These are phyloP conservation scores for Peribolospora kevripleyi DNA, from an alignment of 768 basidiomycete species.

Conservation along the genomic window DNA sequence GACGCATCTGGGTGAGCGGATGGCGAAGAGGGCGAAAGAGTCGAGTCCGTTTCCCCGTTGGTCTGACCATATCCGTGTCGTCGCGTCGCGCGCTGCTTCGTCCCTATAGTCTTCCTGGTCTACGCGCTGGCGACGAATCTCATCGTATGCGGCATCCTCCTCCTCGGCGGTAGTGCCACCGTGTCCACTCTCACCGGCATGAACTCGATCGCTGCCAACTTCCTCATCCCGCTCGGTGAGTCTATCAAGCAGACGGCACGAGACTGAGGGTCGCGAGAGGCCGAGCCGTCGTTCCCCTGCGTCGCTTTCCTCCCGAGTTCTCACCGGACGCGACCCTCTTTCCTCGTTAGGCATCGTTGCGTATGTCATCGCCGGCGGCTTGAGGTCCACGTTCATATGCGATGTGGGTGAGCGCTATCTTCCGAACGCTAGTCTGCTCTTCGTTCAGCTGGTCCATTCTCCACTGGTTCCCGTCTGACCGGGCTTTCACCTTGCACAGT, in stretches of 20 bases:
- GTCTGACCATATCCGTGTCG: no score
- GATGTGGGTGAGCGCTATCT: conserved; percentile 20
- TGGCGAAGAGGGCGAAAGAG: no score
- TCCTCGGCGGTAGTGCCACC: conserved; percentile 29
- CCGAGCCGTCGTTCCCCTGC: conserved; percentile 11
- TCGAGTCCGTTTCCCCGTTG: no score
- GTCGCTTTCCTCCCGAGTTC: no score
- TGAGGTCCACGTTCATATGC: conserved; percentile 6
- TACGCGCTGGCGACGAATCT: conserved; percentile 31
- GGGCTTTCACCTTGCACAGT: not conserved
- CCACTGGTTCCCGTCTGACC: conserved; percentile 14
- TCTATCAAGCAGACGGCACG: conserved; percentile 6
- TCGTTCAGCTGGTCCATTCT: conserved; percentile 26
- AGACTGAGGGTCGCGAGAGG: not conserved
- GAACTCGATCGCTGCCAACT: conserved; percentile 26
- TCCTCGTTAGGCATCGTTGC: no score
- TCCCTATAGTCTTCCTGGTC: conserved; percentile 26
- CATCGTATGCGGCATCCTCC: conserved; percentile 29
- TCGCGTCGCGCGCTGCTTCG: no score
- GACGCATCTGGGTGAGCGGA: no score
- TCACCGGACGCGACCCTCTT: no score
- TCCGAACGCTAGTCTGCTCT: conserved; percentile 17
- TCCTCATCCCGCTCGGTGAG: conserved; percentile 27
- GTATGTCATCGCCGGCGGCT: no score
- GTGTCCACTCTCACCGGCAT: conserved; percentile 28